A percentile compares a stretch with the other conserved stretches of the same genome.
These are phyloP conservation scores for Tilletia indica DNA, from an alignment of 1,284 basidiomycete genomes.

Conservation along the genomic window DNA sequence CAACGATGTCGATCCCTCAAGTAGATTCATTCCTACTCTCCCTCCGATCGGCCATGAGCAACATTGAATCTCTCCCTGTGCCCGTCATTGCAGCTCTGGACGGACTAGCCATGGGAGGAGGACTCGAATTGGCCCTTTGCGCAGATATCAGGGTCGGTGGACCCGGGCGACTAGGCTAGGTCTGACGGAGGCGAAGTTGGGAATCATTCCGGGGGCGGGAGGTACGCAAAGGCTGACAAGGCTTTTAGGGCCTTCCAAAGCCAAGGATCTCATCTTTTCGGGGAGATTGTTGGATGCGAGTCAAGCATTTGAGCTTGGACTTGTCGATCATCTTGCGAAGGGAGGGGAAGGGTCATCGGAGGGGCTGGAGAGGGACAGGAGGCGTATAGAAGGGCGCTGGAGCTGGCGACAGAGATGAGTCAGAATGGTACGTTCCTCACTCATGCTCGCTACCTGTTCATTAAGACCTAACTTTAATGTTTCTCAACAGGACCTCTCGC, in stretches of 20 bases:
- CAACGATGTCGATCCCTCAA: constrained; percentile 65
- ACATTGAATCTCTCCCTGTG: constrained; percentile 75
- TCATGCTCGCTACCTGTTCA: too few species aligned
- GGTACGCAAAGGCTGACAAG: constrained; percentile 77
- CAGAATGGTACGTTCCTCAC: constrained; percentile 64
- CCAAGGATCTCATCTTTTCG: constrained; percentile 85
- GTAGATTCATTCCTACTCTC: constrained; percentile 77
- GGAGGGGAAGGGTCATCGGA: constrained; percentile 18
- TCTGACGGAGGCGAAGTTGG: constrained; percentile 77
- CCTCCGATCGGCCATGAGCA: constrained; percentile 70
- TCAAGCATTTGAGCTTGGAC: constrained; percentile 74
- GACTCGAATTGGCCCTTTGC: constrained; percentile 78
- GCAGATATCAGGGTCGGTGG: constrained; percentile 83
- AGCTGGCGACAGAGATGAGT: constrained; percentile 24
- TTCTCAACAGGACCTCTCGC: constrained; percentile 73
- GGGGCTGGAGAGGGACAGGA: constrained; percentile 21
- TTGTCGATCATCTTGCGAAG: constrained; percentile 70
- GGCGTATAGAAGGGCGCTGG: constrained; percentile 27
- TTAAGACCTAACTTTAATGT: constrained; percentile 8
- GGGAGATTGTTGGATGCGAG: constrained; percentile 66
- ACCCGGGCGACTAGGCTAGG: constrained; percentile 72
- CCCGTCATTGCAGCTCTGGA: constrained; percentile 90
- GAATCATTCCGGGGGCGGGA: constrained; percentile 78
- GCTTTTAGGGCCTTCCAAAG: constrained; percentile 74
- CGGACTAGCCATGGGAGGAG: constrained; percentile 86